phyloP scores from a whole-genome alignment of 345 rosid genomes.

The Brassica nigra region DNA sequence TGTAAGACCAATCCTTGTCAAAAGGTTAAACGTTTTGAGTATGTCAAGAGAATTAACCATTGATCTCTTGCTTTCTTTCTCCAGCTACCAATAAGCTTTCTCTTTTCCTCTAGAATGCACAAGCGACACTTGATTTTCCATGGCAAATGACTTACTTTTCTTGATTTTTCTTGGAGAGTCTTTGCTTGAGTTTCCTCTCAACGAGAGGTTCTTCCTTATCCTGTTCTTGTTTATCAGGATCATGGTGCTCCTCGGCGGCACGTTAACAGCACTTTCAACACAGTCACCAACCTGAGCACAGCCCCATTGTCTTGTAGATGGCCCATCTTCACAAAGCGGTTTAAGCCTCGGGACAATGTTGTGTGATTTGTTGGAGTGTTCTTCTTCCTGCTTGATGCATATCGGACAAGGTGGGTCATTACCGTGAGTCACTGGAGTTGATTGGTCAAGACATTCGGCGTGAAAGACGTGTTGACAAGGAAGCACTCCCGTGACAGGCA shows the following conservation, averaged over 20 bases:
- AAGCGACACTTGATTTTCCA: conserved; percentile 46
- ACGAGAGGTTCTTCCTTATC: conserved; percentile 53
- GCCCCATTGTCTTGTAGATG: conserved; percentile 62
- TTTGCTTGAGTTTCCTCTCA: conserved; percentile 56
- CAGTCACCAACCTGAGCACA: conserved; percentile 62
- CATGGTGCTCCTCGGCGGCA: conserved; percentile 53
- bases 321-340: conserved; percentile 53
- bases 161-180: conserved; percentile 58
- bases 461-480: conserved; percentile 88
- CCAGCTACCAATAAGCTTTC: conserved; percentile 30
- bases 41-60: conserved; percentile 14
- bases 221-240: conserved; percentile 53
- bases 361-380: conserved; percentile 44
- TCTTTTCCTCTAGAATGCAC: conserved; percentile 49
- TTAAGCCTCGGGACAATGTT: conserved; percentile 48
- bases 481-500: conserved; percentile 84
- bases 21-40: not conserved
- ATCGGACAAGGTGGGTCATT: conserved; percentile 83
- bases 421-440: conserved; percentile 64
- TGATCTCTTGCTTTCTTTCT: not conserved
- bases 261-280: conserved; percentile 60
- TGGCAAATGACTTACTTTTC: conserved; percentile 43
- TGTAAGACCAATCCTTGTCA: conserved; percentile 12
- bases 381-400: conserved; percentile 59
- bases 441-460: conserved; percentile 90